Evolutionary conservation across 257 asterid genomes (phyloP).

Genomic region (Solanum clarkiae): DNA sequence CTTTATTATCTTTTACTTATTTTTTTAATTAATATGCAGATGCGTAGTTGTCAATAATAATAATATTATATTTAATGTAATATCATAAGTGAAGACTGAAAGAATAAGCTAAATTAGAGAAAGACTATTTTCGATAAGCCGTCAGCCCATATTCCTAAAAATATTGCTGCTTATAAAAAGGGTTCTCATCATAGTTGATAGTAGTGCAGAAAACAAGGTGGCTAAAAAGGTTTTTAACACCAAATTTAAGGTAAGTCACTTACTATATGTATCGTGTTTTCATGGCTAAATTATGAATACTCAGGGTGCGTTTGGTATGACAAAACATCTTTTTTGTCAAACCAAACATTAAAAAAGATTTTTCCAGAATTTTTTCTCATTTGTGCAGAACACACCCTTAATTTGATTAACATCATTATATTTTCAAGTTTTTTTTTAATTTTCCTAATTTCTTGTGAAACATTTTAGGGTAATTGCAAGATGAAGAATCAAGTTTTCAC

Average conservation of each 20-base stretch:
- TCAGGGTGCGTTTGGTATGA: neutral
- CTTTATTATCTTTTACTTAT: too few species aligned
- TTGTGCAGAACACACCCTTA: neutral
- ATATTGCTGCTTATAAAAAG: neutral
- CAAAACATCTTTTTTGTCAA: neutral
- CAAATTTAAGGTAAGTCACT: neutral
- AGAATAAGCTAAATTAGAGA: fast-evolving
- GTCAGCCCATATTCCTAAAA: neutral
- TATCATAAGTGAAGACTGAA: neutral
- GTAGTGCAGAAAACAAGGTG: neutral
- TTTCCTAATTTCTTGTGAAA: neutral
- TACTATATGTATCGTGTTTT: neutral
- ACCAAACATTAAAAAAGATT: neutral
- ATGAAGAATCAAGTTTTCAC: too few species aligned
- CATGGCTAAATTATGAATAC: neutral
- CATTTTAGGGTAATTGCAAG: too few species aligned
- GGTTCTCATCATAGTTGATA: neutral
- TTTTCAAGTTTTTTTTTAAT: neutral
- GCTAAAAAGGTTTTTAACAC: neutral
- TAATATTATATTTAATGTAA: neutral
- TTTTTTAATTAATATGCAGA: neutral
- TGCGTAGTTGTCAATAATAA: neutral
- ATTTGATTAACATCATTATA: neutral
- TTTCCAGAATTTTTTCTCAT: neutral
- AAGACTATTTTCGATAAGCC: neutral